Conservation (phyloP, 345 rosid species). For the Trapa incisa region DNA sequence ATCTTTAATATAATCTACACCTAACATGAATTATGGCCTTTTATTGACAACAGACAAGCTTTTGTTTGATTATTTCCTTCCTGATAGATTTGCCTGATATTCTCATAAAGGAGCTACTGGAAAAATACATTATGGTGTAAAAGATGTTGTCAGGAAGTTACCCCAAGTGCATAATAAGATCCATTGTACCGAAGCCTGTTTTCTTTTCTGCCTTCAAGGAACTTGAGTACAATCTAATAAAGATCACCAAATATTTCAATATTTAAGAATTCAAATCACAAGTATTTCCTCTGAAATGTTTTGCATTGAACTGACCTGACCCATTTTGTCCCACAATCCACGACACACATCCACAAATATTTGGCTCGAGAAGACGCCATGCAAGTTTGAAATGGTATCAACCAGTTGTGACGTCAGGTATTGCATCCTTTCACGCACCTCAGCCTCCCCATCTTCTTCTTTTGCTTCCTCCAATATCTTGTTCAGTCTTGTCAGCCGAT, state of each 20-base stretch:
- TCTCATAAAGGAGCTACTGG: neutral
- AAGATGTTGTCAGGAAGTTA: constrained; percentile 7
- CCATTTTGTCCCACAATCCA: constrained; percentile 94
- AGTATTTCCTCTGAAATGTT: neutral
- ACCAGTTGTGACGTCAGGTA: constrained; percentile 49
- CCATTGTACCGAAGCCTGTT: constrained; percentile 86
- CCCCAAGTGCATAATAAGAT: constrained; percentile 86
- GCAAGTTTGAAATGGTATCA: constrained; percentile 66
- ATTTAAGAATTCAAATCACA: neutral
- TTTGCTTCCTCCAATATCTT: constrained; percentile 77
- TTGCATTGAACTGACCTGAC: constrained; percentile 38
- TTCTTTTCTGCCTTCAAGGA: constrained; percentile 92
- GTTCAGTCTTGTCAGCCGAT: constrained; percentile 57
- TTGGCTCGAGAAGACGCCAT: constrained; percentile 59
- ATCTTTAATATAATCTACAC: no score
- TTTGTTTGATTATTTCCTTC: neutral
- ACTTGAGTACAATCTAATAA: constrained; percentile 62
- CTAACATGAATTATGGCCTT: no score
- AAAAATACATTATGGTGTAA: neutral
- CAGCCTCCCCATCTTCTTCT: constrained; percentile 82
- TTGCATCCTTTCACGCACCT: constrained; percentile 88
- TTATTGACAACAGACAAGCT: no score
- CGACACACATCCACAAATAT: constrained; percentile 79
- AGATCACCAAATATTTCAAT: neutral
- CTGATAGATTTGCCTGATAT: neutral